Percentiles rank a stretch among this genome's conserved stretches.
phyloP scores from a whole-genome alignment of 352 stramenopile genomes.

The Thalassiosira mediterranea region DNA sequence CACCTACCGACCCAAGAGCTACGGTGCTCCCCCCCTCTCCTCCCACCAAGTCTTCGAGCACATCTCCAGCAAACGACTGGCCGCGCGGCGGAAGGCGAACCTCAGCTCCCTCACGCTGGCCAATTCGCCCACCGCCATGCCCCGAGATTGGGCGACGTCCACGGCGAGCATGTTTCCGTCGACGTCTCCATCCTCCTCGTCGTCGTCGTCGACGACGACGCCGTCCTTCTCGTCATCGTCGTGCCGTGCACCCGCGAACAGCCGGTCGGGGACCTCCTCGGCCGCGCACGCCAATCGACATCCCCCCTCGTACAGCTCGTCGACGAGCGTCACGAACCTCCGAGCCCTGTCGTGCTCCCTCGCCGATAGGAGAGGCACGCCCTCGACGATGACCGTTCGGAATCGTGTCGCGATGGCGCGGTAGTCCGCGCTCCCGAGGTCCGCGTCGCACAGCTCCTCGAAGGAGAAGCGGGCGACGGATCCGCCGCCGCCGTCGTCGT shows the following conservation, averaged over 20 bases:
- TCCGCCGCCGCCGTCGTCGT: conserved; percentile 42
- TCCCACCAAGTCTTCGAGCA: conserved; percentile 69
- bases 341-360: conserved; percentile 89
- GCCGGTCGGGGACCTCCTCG: conserved; percentile 38
- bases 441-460: conserved; percentile 90
- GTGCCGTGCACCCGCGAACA: conserved; percentile 29
- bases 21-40: too few relatives aligned
- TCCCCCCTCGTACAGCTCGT: conserved; percentile 93
- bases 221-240: conserved; percentile 14
- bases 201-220: not conserved
- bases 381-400: conserved; percentile 89
- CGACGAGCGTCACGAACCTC: conserved; percentile 96
- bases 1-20: too few relatives aligned
- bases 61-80: conserved; percentile 81
- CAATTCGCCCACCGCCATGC: conserved; percentile 59
- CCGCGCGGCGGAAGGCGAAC: conserved; percentile 78
- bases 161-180: conserved; percentile 43
- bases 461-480: conserved; percentile 86
- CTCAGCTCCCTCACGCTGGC: conserved; percentile 78
- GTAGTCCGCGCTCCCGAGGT: conserved; percentile 95
- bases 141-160: conserved; percentile 62
- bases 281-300: conserved; percentile 64
- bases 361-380: conserved; percentile 89
- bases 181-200: not conserved
- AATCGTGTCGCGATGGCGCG: conserved; percentile 91